A percentile compares a stretch with the other conserved stretches of the same genome.
Conservation (phyloP, 352 stramenopile species). For the Phytophthora pseudosyringae region DNA sequence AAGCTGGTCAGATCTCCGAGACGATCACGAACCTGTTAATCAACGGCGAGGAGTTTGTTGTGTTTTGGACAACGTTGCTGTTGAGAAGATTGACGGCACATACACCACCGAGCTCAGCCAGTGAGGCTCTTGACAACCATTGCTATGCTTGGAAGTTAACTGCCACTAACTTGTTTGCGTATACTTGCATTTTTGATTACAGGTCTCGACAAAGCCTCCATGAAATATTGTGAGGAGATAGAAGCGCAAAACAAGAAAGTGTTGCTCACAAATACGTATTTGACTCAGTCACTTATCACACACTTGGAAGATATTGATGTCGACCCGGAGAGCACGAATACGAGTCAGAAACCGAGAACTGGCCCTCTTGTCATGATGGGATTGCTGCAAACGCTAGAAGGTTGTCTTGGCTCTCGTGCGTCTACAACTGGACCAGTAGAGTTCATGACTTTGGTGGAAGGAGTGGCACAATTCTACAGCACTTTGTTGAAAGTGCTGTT, state of each 20-base stretch:
- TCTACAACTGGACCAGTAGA: constrained; percentile 85
- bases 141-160: neutral
- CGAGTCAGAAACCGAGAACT: constrained; percentile 11
- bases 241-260: constrained; percentile 79
- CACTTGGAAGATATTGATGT: constrained; percentile 69
- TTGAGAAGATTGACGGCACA: constrained; percentile 71
- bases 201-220: constrained; percentile 58
- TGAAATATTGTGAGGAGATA: constrained; percentile 72
- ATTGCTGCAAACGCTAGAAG: constrained; percentile 91
- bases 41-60: constrained; percentile 84
- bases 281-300: constrained; percentile 67
- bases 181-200: constrained; percentile 3
- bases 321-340: constrained; percentile 34
- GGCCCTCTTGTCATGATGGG: constrained; percentile 92
- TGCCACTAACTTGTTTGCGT: constrained; percentile 14
- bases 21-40: constrained; percentile 78
- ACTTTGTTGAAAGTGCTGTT: constrained; percentile 90
- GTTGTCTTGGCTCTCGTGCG: constrained; percentile 86
- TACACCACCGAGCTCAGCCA: constrained; percentile 37
- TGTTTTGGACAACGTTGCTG: constrained; percentile 88
- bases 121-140: constrained; percentile 42
- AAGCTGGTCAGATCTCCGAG: constrained; percentile 79
- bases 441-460: constrained; percentile 65
- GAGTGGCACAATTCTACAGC: constrained; percentile 80
- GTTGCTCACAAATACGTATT: constrained; percentile 75